phyloP scores from a whole-genome alignment of 1,284 basidiomycete genomes.

The Earliella scabrosa region DNA sequence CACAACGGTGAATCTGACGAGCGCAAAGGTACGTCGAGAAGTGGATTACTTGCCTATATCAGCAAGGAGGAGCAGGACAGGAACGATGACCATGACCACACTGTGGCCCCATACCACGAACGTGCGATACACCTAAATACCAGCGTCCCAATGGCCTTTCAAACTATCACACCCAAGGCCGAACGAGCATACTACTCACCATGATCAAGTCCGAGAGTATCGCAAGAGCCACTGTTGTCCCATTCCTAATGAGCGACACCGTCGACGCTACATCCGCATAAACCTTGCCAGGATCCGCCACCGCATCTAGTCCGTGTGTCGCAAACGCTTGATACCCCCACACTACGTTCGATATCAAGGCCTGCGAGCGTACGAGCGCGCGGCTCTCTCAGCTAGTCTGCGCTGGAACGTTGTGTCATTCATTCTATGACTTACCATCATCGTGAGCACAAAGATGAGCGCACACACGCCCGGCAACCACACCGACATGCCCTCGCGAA shows the following conservation, averaged over 20 bases:
- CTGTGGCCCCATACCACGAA: constrained; percentile 1
- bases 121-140: neutral
- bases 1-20: too few species aligned
- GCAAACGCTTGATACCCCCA: too few species aligned
- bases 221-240: neutral
- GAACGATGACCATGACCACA: neutral
- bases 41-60: constrained; percentile 4
- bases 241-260: neutral
- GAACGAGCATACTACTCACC: neutral
- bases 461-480: neutral
- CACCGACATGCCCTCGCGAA: neutral
- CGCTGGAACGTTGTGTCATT: too few species aligned
- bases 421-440: too few species aligned
- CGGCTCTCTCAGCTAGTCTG: too few species aligned
- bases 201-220: constrained; percentile 10
- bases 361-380: too few species aligned
- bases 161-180: neutral
- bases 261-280: neutral
- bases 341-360: too few species aligned
- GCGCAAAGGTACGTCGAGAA: too few species aligned
- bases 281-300: neutral
- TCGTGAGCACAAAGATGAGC: neutral
- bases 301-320: too few species aligned
- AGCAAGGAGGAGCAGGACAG: neutral
- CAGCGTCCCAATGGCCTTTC: too few species aligned